Evolutionary conservation across 2,329 filamentous ascomycete species (phyloP).

Genomic region (Pseudogymnoascus sp.): DNA sequence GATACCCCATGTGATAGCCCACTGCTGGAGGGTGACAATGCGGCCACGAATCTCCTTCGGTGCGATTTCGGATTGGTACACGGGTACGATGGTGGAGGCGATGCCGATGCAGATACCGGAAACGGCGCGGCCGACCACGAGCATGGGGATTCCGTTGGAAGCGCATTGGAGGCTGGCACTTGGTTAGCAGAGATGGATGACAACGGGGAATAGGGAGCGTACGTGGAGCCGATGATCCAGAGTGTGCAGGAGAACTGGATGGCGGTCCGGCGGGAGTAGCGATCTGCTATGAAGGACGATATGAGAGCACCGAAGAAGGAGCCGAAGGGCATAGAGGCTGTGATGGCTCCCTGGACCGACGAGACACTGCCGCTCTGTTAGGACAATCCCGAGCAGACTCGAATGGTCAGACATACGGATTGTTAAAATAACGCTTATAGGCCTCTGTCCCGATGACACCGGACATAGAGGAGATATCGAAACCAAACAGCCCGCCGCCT

Average conservation of each 20-base stretch:
- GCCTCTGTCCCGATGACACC: constrained; percentile 57
- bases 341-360: constrained; percentile 60
- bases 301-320: constrained; percentile 55
- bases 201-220: constrained; percentile 10
- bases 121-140: constrained; percentile 62
- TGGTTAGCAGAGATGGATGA: background rate
- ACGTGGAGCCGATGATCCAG: constrained; percentile 39
- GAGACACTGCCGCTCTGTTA: constrained; percentile 24
- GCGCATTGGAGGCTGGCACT: constrained; percentile 45
- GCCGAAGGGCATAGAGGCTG: constrained; percentile 65
- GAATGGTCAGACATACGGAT: constrained; percentile 33
- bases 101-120: constrained; percentile 69
- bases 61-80: constrained; percentile 60
- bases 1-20: constrained; percentile 65
- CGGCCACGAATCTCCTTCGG: constrained; percentile 50
- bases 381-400: background rate
- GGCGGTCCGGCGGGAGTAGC: constrained; percentile 37
- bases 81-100: constrained; percentile 57
- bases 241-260: constrained; percentile 41
- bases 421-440: constrained; percentile 65
- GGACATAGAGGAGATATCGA: constrained; percentile 71
- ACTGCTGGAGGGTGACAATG: constrained; percentile 58
- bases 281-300: constrained; percentile 50
- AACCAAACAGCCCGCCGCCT: constrained; percentile 67
- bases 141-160: constrained; percentile 59